Conservation (phyloP, 441 rosid species). For the Francoa sonchifolia region DNA sequence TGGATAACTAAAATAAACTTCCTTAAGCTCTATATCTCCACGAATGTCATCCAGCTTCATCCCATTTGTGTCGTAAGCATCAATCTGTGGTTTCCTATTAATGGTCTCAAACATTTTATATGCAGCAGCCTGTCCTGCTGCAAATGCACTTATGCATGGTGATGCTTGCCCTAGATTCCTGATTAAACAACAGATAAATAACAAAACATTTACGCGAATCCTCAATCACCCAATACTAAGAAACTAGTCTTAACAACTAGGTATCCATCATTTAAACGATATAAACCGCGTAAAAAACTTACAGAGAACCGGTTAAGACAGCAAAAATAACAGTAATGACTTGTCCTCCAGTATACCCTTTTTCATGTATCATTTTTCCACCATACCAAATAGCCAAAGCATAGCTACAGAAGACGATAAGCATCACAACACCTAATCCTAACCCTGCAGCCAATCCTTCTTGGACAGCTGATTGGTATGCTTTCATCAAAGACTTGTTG, state of each 20-base stretch:
- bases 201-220: not conserved
- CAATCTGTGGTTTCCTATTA: conserved; percentile 38
- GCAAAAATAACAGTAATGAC: conserved; percentile 46
- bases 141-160: conserved; percentile 46
- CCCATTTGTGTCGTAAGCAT: conserved; percentile 46
- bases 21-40: conserved; percentile 55
- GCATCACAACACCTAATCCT: conserved; percentile 36
- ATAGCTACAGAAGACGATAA: conserved; percentile 33
- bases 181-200: conserved; percentile 4
- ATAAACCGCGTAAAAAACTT: conserved; percentile 11
- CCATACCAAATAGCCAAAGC: conserved; percentile 52
- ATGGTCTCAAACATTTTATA: conserved; percentile 76
- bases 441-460: conserved; percentile 57
- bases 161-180: conserved; percentile 69
- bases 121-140: conserved; percentile 65
- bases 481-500: conserved; percentile 39
- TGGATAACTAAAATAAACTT: conserved; percentile 42
- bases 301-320: conserved; percentile 56
- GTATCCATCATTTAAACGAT: not conserved
- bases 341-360: conserved; percentile 54
- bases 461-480: conserved; percentile 31
- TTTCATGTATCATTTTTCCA: conserved; percentile 30
- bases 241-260: conserved; percentile 27
- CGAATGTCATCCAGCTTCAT: conserved; percentile 27
- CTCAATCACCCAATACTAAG: conserved; percentile 6